Evolutionary conservation across 1,284 basidiomycete species (phyloP).

Genomic region (Mixia osmundae): DNA sequence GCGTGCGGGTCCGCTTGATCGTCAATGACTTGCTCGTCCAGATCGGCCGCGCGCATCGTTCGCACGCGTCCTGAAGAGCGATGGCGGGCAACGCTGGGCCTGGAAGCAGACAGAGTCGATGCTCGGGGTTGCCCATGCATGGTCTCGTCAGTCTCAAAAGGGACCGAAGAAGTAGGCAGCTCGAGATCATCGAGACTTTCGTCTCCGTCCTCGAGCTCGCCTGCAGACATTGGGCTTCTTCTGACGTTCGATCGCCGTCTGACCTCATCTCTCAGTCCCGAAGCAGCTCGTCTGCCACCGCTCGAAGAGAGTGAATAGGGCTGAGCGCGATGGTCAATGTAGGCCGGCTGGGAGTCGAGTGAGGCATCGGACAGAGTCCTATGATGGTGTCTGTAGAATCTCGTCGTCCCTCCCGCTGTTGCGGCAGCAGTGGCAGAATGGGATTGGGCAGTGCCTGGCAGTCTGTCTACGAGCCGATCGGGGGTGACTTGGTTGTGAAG

Average conservation of each 20-base stretch:
- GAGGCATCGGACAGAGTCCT: constrained; percentile 16
- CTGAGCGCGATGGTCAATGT: constrained; percentile 16
- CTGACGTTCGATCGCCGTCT: background rate
- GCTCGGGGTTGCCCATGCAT: background rate
- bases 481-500: too few species aligned
- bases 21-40: background rate
- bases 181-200: background rate
- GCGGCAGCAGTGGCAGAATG: too few species aligned
- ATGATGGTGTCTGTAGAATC: too few species aligned
- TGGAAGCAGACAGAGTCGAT: constrained; percentile 5
- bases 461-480: too few species aligned
- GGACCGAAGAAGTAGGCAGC: background rate
- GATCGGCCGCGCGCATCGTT: background rate
- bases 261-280: too few species aligned
- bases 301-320: background rate
- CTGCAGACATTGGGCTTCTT: background rate
- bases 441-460: too few species aligned
- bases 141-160: background rate
- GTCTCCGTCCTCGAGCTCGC: background rate
- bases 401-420: too few species aligned
- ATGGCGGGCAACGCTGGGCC: too few species aligned
- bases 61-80: too few species aligned
- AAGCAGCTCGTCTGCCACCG: background rate
- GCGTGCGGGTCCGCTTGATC: background rate
- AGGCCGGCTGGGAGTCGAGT: constrained; percentile 17